Evolutionary conservation across 2,329 filamentous ascomycete genomes (phyloP).

Genomic region (Penicillium sp.): DNA sequence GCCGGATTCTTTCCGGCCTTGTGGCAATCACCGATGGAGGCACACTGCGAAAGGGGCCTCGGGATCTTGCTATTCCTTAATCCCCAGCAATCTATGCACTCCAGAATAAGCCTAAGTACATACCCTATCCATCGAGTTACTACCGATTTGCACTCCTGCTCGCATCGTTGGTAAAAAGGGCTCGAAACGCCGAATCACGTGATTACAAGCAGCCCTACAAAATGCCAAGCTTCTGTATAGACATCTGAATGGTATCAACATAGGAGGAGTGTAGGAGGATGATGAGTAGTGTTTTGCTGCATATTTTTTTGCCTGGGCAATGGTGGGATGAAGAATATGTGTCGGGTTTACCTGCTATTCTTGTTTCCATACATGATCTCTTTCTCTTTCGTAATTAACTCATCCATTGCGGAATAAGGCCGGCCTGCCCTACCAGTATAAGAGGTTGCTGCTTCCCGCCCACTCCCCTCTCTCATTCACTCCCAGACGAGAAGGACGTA

Average conservation of each 20-base stretch:
- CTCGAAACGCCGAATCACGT: slow-evolving; percentile 35
- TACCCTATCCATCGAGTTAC: background rate
- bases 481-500: slow-evolving; percentile 20
- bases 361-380: slow-evolving; percentile 32
- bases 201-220: slow-evolving; percentile 33
- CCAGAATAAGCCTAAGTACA: background rate
- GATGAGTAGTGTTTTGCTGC: background rate
- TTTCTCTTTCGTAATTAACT: slow-evolving; percentile 45
- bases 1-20: slow-evolving; percentile 50
- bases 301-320: background rate
- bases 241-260: background rate
- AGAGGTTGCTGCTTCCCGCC: slow-evolving; percentile 41
- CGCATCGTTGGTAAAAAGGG: background rate
- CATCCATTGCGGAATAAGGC: slow-evolving; percentile 10
- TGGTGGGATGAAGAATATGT: background rate
- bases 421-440: slow-evolving; percentile 50
- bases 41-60: background rate
- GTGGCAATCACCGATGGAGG: slow-evolving; percentile 17
- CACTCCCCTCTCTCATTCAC: slow-evolving; percentile 28
- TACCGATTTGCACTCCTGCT: background rate
- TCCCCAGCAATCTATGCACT: background rate
- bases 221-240: slow-evolving; percentile 35
- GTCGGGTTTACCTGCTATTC: background rate
- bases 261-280: background rate
- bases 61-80: background rate